Evolutionary conservation across 495 filamentous ascomycete genomes (phyloP).

Genomic region (Podospora pseudoanserina): DNA sequence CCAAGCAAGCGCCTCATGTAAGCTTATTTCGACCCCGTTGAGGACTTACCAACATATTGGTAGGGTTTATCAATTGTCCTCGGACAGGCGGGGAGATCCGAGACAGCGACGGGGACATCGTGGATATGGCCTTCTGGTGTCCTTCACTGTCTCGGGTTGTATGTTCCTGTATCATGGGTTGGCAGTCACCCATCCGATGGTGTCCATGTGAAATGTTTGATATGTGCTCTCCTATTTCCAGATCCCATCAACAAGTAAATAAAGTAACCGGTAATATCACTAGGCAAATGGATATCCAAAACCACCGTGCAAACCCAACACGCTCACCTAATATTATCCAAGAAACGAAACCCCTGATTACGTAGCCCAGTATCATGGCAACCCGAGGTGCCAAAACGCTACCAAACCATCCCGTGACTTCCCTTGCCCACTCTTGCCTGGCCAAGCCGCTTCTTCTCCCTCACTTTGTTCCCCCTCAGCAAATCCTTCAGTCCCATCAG

Average conservation of each 20-base stretch:
- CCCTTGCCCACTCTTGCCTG: constrained; percentile 13
- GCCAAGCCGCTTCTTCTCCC: constrained; percentile 22
- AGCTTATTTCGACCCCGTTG: background rate
- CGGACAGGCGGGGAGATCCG: no score
- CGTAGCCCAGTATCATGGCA: no score
- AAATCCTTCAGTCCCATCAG: constrained; percentile 26
- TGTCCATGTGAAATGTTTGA: no score
- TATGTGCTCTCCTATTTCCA: background rate
- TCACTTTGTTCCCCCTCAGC: constrained; percentile 15
- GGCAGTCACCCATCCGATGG: no score
- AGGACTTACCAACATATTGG: background rate
- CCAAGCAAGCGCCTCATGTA: background rate
- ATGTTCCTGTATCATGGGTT: no score
- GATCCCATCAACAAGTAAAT: background rate
- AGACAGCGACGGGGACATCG: no score
- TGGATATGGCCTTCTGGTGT: no score
- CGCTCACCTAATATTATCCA: background rate
- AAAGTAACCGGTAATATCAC: background rate
- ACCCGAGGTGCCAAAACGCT: background rate
- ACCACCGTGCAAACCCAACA: background rate
- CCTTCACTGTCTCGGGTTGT: no score
- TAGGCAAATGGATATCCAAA: background rate
- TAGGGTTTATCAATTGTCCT: background rate
- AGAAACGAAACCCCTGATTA: background rate
- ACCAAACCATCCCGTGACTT: constrained; percentile 34